Percentiles rank a stretch among this genome's conserved stretches.
phyloP scores from a whole-genome alignment of 768 basidiomycete species.

The Macrolepiota albuminosa region DNA sequence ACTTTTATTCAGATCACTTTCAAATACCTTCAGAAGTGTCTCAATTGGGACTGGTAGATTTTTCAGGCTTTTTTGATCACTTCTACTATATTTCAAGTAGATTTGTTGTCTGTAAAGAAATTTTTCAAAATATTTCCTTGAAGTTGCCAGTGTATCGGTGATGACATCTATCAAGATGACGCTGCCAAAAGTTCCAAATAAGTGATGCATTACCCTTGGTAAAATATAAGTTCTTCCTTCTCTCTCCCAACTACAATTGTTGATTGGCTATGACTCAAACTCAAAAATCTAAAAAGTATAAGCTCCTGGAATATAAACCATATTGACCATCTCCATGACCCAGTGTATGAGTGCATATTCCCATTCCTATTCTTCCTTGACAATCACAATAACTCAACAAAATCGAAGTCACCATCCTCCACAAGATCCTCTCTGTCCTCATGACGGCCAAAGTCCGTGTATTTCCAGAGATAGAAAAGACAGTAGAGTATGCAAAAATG shows the following conservation, averaged over 20 bases:
- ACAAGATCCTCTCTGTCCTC: background rate
- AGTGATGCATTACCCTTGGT: background rate
- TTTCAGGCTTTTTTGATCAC: background rate
- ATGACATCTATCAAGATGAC: background rate
- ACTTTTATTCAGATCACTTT: background rate
- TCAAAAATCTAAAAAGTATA: background rate
- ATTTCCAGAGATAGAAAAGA: background rate
- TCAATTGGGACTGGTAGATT: background rate
- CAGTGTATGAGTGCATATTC: background rate
- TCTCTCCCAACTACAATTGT: background rate
- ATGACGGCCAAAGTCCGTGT: background rate
- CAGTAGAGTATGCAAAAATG: conserved; percentile 77
- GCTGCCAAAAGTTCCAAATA: no score
- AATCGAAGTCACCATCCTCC: background rate
- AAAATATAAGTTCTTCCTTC: background rate
- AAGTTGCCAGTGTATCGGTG: background rate
- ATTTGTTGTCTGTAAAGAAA: background rate
- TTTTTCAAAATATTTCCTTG: background rate
- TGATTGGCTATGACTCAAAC: no score
- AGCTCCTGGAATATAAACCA: background rate
- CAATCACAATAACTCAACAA: background rate
- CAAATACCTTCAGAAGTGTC: background rate
- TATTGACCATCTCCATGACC: background rate
- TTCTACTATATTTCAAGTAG: background rate
- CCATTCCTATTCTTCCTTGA: background rate